Base-by-base conservation (phyloP, 768 basidiomycete species). In the Trametes cubensis region DNA sequence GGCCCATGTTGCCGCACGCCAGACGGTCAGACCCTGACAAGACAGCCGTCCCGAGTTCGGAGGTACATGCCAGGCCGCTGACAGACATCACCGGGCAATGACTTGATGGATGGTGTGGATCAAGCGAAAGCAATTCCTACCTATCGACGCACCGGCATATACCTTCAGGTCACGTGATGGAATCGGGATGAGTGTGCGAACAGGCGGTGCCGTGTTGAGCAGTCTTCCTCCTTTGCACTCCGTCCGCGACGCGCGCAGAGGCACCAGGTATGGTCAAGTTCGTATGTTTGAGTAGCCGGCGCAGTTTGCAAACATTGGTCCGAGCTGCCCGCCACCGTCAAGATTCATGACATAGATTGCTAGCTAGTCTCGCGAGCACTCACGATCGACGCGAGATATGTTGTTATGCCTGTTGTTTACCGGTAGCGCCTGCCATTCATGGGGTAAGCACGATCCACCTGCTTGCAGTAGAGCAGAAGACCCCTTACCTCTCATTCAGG, bases 71-170 rank as follows among this genome's bases (percentile, higher is more conserved):
- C 58, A 59, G 13, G 17, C 2, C 6, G 26, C 48, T 17, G 30
- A 44, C 30, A 40, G 17, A 23, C 40, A 6, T 34, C 34, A 34
- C 34, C 34, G 34, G 6, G 34, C 41, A 28, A 28, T 51, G 58
- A 44, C 40, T 34, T 52, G 57, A 42, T 38, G 26, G 41, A 41
- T 38, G 6, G 17, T 21, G 17, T 21, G 39, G 21, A 44, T 25
- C 53, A 21, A 44, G 28, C 18, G 41, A 41, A 42, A 25, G 41
- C 15, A 51, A 2, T 34, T 21, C 58, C 58, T 59, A 20, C 23
- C 49, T 59, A 59, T 59, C 58, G n/a, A 28, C 58, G 49, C 58
- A 58, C 47, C 26, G 34, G 34, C 34, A 6, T 11, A 34, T 7
- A 34, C 34, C n/a, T 11, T 34, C 2, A 10, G 5, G 39, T 48